A percentile compares a stretch with the other conserved stretches of the same genome.
Conservation (phyloP, 2,329 filamentous ascomycete genomes). For the Diplodia sapinea region DNA sequence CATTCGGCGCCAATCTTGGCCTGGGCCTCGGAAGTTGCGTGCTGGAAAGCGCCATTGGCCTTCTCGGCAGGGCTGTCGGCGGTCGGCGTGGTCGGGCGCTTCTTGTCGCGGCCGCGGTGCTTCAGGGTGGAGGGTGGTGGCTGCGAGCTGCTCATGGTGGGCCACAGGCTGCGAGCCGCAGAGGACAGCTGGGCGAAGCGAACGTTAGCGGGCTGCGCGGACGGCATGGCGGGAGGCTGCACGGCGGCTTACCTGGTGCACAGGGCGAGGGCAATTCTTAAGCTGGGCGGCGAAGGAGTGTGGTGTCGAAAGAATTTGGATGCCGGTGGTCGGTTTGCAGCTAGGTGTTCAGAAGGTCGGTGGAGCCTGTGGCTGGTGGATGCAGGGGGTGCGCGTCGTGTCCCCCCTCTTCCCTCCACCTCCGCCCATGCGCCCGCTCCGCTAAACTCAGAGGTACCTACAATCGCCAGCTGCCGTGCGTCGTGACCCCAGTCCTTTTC, state of each 20-base stretch:
- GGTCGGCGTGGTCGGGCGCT: slow-evolving; percentile 46
- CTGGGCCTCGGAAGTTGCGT: slow-evolving; percentile 44
- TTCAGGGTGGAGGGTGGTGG: slow-evolving; percentile 36
- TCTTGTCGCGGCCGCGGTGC: slow-evolving; percentile 48
- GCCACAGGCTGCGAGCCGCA: slow-evolving; percentile 39
- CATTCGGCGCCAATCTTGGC: slow-evolving; percentile 64
- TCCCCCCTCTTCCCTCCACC: slow-evolving; percentile 10
- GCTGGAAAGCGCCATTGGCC: slow-evolving; percentile 39
- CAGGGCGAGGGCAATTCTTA: slow-evolving; percentile 25
- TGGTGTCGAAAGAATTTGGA: slow-evolving; percentile 30
- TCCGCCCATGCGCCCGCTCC: background rate
- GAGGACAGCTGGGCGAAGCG: slow-evolving; percentile 41
- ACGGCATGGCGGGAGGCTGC: slow-evolving; percentile 18
- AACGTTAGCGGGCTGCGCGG: slow-evolving; percentile 19
- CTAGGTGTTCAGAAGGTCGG: slow-evolving; percentile 29
- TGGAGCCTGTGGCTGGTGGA: slow-evolving; percentile 21
- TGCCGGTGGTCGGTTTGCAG: slow-evolving; percentile 25
- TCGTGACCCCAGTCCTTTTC: background rate
- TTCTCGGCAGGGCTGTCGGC: slow-evolving; percentile 39
- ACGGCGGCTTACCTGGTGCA: slow-evolving; percentile 16
- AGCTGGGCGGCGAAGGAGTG: slow-evolving; percentile 26
- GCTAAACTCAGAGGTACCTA: background rate
- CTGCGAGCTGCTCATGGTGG: slow-evolving; percentile 30
- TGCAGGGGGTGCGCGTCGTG: slow-evolving; percentile 26
- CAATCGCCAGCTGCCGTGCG: background rate